These are phyloP conservation scores for Asterophora parasitica DNA, from an alignment of 768 basidiomycete genomes.

Conservation along the genomic window DNA sequence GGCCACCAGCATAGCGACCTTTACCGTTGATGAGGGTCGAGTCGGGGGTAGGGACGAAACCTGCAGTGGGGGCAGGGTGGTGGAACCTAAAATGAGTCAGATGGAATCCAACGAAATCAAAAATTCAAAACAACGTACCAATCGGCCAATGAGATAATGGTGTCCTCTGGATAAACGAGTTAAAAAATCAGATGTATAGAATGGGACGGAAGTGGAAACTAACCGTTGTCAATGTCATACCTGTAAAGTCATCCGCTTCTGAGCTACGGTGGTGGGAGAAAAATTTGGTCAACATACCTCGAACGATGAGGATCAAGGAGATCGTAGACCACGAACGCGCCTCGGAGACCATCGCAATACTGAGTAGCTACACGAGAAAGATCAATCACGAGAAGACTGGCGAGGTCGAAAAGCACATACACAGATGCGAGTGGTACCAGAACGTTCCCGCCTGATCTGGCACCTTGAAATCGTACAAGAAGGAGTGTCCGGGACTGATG, in stretches of 20 bases:
- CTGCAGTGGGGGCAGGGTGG: constrained; percentile 12
- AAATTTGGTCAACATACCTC: no score
- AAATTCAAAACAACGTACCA: background rate
- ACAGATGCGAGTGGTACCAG: constrained; percentile 8
- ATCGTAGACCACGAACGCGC: no score
- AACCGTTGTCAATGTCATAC: no score
- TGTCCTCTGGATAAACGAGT: background rate
- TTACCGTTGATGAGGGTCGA: constrained; percentile 43
- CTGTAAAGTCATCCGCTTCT: background rate
- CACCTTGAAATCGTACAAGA: constrained; percentile 26
- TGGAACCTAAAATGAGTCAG: background rate
- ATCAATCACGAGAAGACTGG: no score
- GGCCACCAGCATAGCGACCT: constrained; percentile 37
- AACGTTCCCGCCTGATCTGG: constrained; percentile 1
- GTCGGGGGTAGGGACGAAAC: constrained; percentile 17
- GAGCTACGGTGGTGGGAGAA: background rate
- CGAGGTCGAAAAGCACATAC: background rate
- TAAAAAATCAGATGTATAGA: no score
- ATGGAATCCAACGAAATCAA: background rate
- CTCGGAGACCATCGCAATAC: no score
- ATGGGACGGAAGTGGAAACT: no score
- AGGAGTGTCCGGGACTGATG: constrained; percentile 33
- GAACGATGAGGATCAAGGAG: no score
- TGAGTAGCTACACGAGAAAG: no score
- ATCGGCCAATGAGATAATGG: background rate